A percentile compares a stretch with the other conserved stretches of the same genome.
Evolutionary conservation across 208 protist species (phyloP).

Genomic region (Spongospora subterranea): DNA sequence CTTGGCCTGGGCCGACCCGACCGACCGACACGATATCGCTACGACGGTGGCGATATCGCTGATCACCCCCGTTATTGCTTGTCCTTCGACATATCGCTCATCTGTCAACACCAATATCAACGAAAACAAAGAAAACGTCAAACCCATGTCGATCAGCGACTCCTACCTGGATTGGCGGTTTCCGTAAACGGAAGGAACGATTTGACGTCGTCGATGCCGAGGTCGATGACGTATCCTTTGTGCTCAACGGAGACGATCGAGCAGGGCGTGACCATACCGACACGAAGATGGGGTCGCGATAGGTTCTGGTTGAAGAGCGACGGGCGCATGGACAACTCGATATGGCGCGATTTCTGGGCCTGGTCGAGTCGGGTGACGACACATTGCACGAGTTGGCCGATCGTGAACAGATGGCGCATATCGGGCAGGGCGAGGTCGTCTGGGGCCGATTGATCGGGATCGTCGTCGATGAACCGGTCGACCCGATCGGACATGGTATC

Average conservation of each 20-base stretch:
- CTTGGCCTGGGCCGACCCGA: background rate
- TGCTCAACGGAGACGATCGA: background rate
- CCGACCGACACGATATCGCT: background rate
- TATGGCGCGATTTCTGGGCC: background rate
- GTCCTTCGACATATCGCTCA: too few relatives aligned
- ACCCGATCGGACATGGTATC: background rate
- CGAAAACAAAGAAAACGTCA: too few relatives aligned
- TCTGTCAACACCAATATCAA: too few relatives aligned
- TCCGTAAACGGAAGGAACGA: constrained; percentile 10
- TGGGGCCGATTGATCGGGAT: background rate
- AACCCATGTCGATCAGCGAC: too few relatives aligned
- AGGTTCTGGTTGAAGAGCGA: background rate
- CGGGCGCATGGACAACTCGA: background rate
- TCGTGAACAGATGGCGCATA: background rate
- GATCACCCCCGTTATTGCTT: background rate
- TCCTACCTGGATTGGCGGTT: too few relatives aligned
- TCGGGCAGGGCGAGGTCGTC: background rate
- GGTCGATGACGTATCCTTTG: constrained; percentile 17
- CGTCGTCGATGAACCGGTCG: constrained; percentile 23
- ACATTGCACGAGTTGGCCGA: constrained; percentile 23
- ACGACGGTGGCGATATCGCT: background rate
- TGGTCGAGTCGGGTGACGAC: constrained; percentile 2
- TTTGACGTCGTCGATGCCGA: background rate
- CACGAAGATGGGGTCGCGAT: background rate
- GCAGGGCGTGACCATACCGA: background rate